These are phyloP conservation scores for Micractinium conductrix DNA, from an alignment of 139 green algal genomes.

Conservation along the genomic window DNA sequence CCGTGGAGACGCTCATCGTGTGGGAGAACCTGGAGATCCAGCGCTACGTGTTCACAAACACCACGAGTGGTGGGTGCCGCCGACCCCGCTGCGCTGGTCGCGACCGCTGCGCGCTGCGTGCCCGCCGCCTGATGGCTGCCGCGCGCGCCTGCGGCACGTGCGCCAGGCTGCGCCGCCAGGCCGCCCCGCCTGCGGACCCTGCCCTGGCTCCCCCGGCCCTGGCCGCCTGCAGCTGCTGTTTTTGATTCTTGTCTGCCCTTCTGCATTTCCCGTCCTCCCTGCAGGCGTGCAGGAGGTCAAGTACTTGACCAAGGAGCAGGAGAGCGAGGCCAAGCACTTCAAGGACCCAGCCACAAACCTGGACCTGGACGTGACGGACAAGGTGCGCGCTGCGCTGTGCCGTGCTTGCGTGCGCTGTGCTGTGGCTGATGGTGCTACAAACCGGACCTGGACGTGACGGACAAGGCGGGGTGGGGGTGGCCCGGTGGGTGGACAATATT, in stretches of 20 bases:
- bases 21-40: constrained; percentile 93
- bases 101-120: background rate
- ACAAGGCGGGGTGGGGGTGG: background rate
- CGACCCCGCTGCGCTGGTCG: background rate
- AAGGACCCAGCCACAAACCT: constrained; percentile 68
- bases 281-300: constrained; percentile 76
- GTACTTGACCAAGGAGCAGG: constrained; percentile 91
- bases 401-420: background rate
- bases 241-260: background rate
- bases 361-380: constrained; percentile 94
- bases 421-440: background rate
- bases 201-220: background rate
- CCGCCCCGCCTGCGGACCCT: no score
- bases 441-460: background rate
- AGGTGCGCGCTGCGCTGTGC: constrained; percentile 44
- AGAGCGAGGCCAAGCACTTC: constrained; percentile 75
- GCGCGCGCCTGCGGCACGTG: background rate
- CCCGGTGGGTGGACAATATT: no score
- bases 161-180: background rate
- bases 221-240: background rate
- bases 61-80: constrained; percentile 31
- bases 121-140: background rate
- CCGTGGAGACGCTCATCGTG: constrained; percentile 98
- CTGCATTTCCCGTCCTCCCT: background rate
- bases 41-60: constrained; percentile 85